Evolutionary conservation across 352 stramenopile genomes (phyloP).

Genomic region (Phytopythium ostracodes): DNA sequence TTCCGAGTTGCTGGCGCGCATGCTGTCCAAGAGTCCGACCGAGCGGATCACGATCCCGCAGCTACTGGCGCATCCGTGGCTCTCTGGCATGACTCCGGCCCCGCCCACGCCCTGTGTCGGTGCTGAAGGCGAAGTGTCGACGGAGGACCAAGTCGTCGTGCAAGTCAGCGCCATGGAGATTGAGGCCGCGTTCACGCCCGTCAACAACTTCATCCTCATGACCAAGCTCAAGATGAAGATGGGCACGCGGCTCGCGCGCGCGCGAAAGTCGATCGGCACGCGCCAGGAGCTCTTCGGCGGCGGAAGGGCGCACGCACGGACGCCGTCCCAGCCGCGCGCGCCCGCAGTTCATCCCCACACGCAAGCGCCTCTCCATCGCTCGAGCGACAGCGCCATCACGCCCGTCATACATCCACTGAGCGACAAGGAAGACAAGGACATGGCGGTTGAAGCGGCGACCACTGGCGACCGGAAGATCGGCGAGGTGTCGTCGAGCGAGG

Average conservation of each 20-base stretch:
- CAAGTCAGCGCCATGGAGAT: slow-evolving; percentile 63
- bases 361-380: background rate
- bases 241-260: slow-evolving; percentile 40
- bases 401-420: background rate
- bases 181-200: slow-evolving; percentile 66
- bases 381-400: background rate
- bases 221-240: slow-evolving; percentile 77
- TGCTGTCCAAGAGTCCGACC: slow-evolving; percentile 59
- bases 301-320: background rate
- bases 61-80: slow-evolving; percentile 53
- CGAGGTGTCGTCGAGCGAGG: slow-evolving; percentile 17
- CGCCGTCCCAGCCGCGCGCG: background rate
- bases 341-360: too few species aligned
- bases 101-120: slow-evolving; percentile 2
- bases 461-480: slow-evolving; percentile 3
- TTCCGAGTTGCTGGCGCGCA: slow-evolving; percentile 29
- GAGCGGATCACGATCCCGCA: slow-evolving; percentile 49
- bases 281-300: slow-evolving; percentile 1
- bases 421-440: background rate
- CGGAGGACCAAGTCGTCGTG: slow-evolving; percentile 10
- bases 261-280: slow-evolving; percentile 23
- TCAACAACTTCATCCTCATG: slow-evolving; percentile 83
- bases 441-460: too few species aligned
- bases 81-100: slow-evolving; percentile 16
- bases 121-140: background rate